Evolutionary conservation across 2,329 filamentous ascomycete genomes (phyloP).

Genomic region (Berkeleyomyces rouxiae): DNA sequence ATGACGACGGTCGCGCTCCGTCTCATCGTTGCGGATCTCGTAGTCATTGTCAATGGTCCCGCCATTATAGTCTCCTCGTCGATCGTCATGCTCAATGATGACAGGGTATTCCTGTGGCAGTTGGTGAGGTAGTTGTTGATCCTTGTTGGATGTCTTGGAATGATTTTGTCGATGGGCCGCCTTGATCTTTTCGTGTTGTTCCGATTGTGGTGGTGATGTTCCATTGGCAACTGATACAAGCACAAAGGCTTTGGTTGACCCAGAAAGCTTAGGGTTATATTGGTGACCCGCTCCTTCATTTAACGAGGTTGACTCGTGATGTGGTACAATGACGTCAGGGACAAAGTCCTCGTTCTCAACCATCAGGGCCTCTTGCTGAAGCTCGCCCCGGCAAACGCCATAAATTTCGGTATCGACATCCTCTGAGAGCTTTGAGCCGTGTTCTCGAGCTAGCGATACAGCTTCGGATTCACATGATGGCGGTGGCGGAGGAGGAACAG

Average conservation of each 20-base stretch:
- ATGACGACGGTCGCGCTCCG: conserved; percentile 2
- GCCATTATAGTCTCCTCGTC: background rate
- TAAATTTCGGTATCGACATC: conserved; percentile 9
- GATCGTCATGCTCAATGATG: background rate
- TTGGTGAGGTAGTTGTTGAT: conserved; percentile 3
- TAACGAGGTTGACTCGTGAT: background rate
- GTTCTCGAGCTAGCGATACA: conserved; percentile 8
- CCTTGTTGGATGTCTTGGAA: background rate
- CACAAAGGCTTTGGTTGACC: conserved; percentile 8
- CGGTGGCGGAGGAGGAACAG: conserved; percentile 10
- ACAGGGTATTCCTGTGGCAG: background rate
- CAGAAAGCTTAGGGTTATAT: background rate
- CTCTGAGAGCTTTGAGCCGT: background rate
- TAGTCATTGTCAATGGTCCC: background rate
- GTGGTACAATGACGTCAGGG: conserved; percentile 11
- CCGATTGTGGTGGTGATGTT: conserved; percentile 2
- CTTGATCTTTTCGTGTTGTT: conserved; percentile 1
- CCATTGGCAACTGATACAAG: conserved; percentile 5
- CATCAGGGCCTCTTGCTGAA: conserved; percentile 8
- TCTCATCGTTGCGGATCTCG: background rate
- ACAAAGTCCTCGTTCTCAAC: conserved; percentile 10
- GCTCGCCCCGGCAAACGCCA: conserved; percentile 8
- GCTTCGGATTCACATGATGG: conserved; percentile 12
- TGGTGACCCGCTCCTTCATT: background rate
- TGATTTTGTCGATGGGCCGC: background rate